Conservation (phyloP, 108 stramenopile genomes). For the Cyclotella atomus region DNA sequence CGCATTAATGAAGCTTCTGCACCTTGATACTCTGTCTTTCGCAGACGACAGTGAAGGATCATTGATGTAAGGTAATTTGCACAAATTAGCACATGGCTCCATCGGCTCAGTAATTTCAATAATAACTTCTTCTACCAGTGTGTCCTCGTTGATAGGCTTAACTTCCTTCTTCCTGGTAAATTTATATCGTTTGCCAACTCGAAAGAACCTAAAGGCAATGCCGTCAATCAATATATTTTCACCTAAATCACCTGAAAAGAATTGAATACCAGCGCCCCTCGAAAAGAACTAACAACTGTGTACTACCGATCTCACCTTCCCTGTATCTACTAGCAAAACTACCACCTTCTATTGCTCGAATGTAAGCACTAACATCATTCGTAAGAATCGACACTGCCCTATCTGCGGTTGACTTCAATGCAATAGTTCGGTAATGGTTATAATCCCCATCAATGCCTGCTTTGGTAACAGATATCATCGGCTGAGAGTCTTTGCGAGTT, state of each 20-base stretch:
- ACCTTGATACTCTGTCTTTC: constrained; percentile 51
- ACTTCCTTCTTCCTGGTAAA: constrained; percentile 16
- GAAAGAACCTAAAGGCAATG: constrained; percentile 48
- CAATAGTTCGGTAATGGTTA: constrained; percentile 65
- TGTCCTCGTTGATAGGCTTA: background rate
- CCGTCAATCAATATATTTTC: constrained; percentile 65
- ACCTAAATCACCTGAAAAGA: constrained; percentile 55
- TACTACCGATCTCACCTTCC: background rate
- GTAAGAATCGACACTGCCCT: constrained; percentile 65
- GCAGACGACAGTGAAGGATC: constrained; percentile 20
- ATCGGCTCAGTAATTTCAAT: constrained; percentile 68
- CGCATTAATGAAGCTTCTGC: constrained; percentile 43
- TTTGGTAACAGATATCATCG: constrained; percentile 21
- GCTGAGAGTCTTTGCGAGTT: constrained; percentile 49
- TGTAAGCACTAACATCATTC: constrained; percentile 40
- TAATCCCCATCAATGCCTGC: constrained; percentile 57
- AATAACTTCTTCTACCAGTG: constrained; percentile 26
- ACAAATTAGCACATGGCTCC: constrained; percentile 64
- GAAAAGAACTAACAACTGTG: background rate
- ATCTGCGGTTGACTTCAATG: constrained; percentile 54
- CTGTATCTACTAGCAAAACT: constrained; percentile 13
- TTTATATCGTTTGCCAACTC: constrained; percentile 49
- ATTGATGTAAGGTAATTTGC: constrained; percentile 65
- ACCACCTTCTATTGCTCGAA: constrained; percentile 31
- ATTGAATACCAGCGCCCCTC: constrained; percentile 9